Conservation (phyloP, 345 rosid genomes). For the Diplotaxis tenuifolia region DNA sequence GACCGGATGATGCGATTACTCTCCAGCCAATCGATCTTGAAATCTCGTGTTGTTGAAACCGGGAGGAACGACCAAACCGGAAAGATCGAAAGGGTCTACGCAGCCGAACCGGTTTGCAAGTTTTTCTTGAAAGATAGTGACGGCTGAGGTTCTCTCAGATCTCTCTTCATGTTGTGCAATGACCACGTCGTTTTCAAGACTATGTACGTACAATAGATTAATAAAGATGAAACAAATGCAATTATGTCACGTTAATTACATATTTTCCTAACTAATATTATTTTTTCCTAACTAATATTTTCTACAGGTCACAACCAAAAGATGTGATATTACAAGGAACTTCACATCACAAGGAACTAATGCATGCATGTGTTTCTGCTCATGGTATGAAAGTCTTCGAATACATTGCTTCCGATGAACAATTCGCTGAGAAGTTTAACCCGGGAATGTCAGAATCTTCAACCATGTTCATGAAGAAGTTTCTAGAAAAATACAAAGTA, state of each 20-base stretch:
- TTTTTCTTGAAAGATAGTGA: slow-evolving; percentile 16
- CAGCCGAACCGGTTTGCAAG: too few relatives aligned
- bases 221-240: background rate
- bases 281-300: background rate
- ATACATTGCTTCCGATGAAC: slow-evolving; percentile 40
- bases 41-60: too few relatives aligned
- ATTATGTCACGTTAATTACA: background rate
- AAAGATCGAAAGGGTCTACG: too few relatives aligned
- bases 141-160: slow-evolving; percentile 11
- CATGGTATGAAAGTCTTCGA: slow-evolving; percentile 50
- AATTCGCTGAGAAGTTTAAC: slow-evolving; percentile 46
- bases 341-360: too few relatives aligned
- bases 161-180: slow-evolving; percentile 15
- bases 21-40: too few relatives aligned
- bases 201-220: slow-evolving; percentile 8
- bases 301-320: slow-evolving; percentile 42
- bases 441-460: slow-evolving; percentile 47
- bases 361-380: slow-evolving; percentile 48
- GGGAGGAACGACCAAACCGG: too few relatives aligned
- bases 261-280: too few relatives aligned
- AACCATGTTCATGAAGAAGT: slow-evolving; percentile 41
- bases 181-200: slow-evolving; percentile 17
- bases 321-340: slow-evolving; percentile 54
- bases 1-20: too few relatives aligned
- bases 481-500: slow-evolving; percentile 51